Percentiles rank a stretch among this genome's conserved stretches.
These are phyloP conservation scores for Strigomonas culicis DNA, from an alignment of 208 protist species.

Conservation along the genomic window DNA sequence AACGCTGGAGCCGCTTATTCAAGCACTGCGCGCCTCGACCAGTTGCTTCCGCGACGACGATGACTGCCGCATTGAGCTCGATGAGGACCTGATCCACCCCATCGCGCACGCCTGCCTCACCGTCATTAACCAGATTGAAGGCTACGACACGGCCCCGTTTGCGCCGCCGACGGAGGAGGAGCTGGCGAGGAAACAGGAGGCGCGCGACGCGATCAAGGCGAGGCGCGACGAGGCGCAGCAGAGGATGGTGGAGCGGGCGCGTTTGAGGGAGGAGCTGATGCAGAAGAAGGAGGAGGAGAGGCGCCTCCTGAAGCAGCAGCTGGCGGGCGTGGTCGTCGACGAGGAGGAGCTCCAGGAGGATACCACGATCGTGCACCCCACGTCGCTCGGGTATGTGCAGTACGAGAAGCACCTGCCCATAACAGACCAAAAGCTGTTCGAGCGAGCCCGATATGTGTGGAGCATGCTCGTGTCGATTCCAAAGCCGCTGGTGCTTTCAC, in stretches of 20 bases:
- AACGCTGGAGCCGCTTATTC: slow-evolving; percentile 31
- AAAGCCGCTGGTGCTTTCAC: slow-evolving; percentile 49
- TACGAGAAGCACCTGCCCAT: slow-evolving; percentile 43
- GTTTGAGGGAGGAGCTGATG: slow-evolving; percentile 45
- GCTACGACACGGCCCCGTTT: slow-evolving; percentile 65
- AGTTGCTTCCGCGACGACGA: slow-evolving; percentile 73
- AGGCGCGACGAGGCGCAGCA: slow-evolving; percentile 68
- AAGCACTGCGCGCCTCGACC: slow-evolving; percentile 28
- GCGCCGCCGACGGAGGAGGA: slow-evolving; percentile 45
- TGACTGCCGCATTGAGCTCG: slow-evolving; percentile 71
- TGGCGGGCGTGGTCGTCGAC: slow-evolving; percentile 27
- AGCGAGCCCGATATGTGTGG: slow-evolving; percentile 79
- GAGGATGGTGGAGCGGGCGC: slow-evolving; percentile 34
- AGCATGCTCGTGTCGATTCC: slow-evolving; percentile 68
- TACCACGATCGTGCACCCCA: slow-evolving; percentile 35
- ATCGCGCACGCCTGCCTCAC: slow-evolving; percentile 77
- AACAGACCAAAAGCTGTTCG: slow-evolving; percentile 35
- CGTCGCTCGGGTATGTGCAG: slow-evolving; percentile 40
- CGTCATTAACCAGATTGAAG: slow-evolving; percentile 79
- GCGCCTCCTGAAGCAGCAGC: slow-evolving; percentile 38
- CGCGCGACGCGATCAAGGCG: slow-evolving; percentile 40
- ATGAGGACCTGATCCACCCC: slow-evolving; percentile 85
- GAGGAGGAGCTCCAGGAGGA: slow-evolving; percentile 35
- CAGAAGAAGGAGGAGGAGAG: slow-evolving; percentile 61
- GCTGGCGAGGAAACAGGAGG: slow-evolving; percentile 42